Evolutionary conservation across 805 yeast species (phyloP).

Genomic region (Cyberlindnera mississippiensis): DNA sequence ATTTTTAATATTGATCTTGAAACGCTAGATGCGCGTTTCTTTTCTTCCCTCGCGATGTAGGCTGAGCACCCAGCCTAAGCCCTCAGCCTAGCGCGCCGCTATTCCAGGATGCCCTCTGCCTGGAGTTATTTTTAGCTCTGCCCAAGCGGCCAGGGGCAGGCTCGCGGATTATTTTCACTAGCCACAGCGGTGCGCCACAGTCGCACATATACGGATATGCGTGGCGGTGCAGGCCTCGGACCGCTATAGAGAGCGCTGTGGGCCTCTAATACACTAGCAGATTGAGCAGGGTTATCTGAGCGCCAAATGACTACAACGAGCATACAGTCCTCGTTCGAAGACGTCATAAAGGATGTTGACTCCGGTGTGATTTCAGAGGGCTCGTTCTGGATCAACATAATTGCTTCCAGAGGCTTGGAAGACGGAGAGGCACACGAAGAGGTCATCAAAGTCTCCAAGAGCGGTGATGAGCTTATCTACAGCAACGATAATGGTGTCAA

Average conservation of each 20-base stretch:
- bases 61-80: not conserved
- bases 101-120: slow-evolving; percentile 1
- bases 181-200: too few relatives aligned
- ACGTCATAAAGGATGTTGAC: slow-evolving; percentile 38
- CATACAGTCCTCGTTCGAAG: slow-evolving; percentile 43
- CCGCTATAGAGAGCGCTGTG: too few relatives aligned
- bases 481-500: slow-evolving; percentile 15
- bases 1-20: not conserved
- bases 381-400: slow-evolving; percentile 40
- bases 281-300: too few relatives aligned
- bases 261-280: too few relatives aligned
- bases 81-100: not conserved
- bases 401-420: slow-evolving; percentile 17
- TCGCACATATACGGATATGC: too few relatives aligned
- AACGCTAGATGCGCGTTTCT: not conserved
- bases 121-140: slow-evolving; percentile 4
- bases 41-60: not conserved
- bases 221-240: too few relatives aligned
- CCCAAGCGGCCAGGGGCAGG: not conserved
- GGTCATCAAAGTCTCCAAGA: slow-evolving; percentile 24
- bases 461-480: slow-evolving; percentile 9
- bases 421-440: slow-evolving; percentile 28
- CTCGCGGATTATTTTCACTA: too few relatives aligned
- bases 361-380: slow-evolving; percentile 27
- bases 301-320: slow-evolving; percentile 17